Evolutionary conservation across 805 yeast species (phyloP).

Genomic region (Starmerella sp.): DNA sequence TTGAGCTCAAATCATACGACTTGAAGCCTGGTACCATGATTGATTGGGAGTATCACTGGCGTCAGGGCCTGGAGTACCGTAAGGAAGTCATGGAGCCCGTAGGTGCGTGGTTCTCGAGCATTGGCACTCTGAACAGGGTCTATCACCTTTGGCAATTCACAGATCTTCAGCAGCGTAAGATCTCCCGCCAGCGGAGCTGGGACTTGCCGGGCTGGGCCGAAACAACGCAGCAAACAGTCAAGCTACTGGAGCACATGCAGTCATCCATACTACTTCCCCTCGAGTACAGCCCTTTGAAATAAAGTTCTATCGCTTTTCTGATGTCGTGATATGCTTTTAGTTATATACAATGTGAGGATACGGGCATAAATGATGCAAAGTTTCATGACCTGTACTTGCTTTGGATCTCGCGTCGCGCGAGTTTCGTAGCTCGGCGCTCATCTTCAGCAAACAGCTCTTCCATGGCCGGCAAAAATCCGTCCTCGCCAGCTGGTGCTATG

Average conservation of each 20-base stretch:
- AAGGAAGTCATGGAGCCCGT: constrained; percentile 39
- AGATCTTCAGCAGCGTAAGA: constrained; percentile 34
- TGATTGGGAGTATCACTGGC: constrained; percentile 38
- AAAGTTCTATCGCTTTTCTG: neutral
- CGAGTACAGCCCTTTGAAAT: constrained; percentile 33
- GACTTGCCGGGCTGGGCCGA: constrained; percentile 38
- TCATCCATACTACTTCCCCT: constrained; percentile 33
- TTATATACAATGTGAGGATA: too few relatives aligned
- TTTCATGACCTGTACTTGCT: neutral
- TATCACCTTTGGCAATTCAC: constrained; percentile 38
- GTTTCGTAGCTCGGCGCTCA: constrained; percentile 12
- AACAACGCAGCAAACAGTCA: constrained; percentile 35
- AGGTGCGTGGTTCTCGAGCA: constrained; percentile 36
- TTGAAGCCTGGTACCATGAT: constrained; percentile 32
- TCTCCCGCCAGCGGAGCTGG: constrained; percentile 35
- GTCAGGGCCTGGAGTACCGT: constrained; percentile 33
- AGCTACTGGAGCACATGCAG: constrained; percentile 32
- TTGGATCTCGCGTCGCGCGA: constrained; percentile 12
- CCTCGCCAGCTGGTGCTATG: constrained; percentile 5
- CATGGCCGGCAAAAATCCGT: constrained; percentile 9
- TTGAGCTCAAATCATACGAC: constrained; percentile 33
- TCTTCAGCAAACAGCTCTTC: constrained; percentile 7
- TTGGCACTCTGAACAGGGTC: constrained; percentile 34
- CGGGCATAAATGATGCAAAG: too few relatives aligned
- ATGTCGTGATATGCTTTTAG: too few relatives aligned